Base-by-base conservation (phyloP, 1,284 basidiomycete species). In the Apiotrichum siamense region DNA sequence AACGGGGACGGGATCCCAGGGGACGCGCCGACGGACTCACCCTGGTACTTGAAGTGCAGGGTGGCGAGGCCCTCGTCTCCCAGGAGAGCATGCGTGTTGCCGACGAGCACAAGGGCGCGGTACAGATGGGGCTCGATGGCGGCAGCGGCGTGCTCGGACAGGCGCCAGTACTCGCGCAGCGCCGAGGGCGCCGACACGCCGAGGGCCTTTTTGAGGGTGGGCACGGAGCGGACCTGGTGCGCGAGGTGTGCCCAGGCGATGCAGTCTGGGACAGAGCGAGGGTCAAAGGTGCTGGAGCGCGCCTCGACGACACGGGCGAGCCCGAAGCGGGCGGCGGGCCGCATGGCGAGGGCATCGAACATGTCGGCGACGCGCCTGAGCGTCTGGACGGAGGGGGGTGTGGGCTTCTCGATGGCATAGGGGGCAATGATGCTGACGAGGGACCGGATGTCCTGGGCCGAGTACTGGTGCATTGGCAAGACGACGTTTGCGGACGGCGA, bases 101-200 rank as follows among this genome's bases (percentile, higher is more conserved):
- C 41, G 7, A 20, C 27, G 41, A 43, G 41, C 12, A 43, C 41
- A 15, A 43, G 41, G 12, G 41, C 41, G 27, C 41, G 41, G 29
- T 43, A 43, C 9, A 43, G 41, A n/a, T 43, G 41, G 3, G 41
- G 29, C 20, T 31, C 25, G 27, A 43, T 26, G 7, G 27, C 41
- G 27, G 27, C 23, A 11, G 12, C 17, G 18, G 29, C 29, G 27
- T 21, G 12, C 4, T 29, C 18, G 5, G 41, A 18, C 7, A 43
- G 29, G 18, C 29, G 41, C 41, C 41, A 43, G 41, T 43, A 43
- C 27, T 43, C 41, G 27, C 41, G 41, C 11, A 43, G 41, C 4
- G 41, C 41, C 27, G 41, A 43, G 5, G n/a, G 27, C 3, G 18
- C 18, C 7, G 27, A 31, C 4, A 43, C 11, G 3, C 41, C 41